Percentiles rank a stretch among this genome's conserved stretches.
Conservation (phyloP, 2,329 filamentous ascomycete genomes). For the Dactylellina cionopaga region DNA sequence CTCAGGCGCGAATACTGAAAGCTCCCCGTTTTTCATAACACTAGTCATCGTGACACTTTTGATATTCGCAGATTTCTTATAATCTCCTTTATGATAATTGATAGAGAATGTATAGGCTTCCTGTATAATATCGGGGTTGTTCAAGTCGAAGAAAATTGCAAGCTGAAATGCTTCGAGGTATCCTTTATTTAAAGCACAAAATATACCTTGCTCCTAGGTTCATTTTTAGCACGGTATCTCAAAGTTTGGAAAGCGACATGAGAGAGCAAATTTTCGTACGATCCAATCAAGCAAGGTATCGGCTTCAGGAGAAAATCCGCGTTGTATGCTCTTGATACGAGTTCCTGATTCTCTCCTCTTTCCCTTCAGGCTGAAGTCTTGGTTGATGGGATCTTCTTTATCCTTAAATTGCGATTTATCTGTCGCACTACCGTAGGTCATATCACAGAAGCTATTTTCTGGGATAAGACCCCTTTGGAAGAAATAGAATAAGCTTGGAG, state of each 20-base stretch:
- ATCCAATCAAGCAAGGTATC: constrained; percentile 57
- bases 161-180: constrained; percentile 57
- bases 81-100: constrained; percentile 52
- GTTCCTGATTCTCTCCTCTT: constrained; percentile 50
- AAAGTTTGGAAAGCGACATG: not conserved
- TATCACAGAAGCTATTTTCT: constrained; percentile 56
- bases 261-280: constrained; percentile 32
- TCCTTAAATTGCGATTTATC: constrained; percentile 40
- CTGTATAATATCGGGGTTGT: constrained; percentile 56
- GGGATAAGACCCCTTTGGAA: constrained; percentile 56
- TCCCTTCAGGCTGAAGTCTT: constrained; percentile 30
- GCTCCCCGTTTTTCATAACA: constrained; percentile 9
- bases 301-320: constrained; percentile 55
- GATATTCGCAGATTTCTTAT: constrained; percentile 35
- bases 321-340: constrained; percentile 55
- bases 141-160: constrained; percentile 55
- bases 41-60: constrained; percentile 25
- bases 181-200: constrained; percentile 55
- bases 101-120: constrained; percentile 58
- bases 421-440: constrained; percentile 53
- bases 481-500: no score
- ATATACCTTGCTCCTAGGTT: constrained; percentile 56
- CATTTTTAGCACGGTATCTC: not conserved
- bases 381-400: constrained; percentile 1
- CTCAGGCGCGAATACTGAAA: not conserved